These are phyloP conservation scores for Penicillium coprophilum DNA, from an alignment of 495 filamentous ascomycete genomes.

Conservation along the genomic window DNA sequence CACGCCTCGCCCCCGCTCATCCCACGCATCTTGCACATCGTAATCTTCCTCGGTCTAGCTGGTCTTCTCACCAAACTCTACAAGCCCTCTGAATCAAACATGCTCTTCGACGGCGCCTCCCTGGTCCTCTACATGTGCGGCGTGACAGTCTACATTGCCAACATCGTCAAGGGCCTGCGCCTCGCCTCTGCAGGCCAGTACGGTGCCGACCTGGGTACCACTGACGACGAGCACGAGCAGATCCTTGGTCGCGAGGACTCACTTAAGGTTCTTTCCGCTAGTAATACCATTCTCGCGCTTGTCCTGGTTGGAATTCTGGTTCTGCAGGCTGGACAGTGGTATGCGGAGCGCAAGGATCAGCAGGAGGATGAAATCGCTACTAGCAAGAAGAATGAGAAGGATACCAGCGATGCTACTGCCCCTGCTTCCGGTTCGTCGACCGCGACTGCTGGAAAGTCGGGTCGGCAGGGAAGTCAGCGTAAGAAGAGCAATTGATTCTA, in stretches of 20 bases:
- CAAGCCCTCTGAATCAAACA: conserved; percentile 85
- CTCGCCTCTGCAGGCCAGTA: conserved; percentile 63
- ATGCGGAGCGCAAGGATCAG: conserved; percentile 88
- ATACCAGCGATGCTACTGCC: conserved; percentile 16
- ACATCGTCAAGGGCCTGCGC: conserved; percentile 90
- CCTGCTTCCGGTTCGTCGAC: conserved; percentile 13
- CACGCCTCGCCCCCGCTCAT: conserved; percentile 87
- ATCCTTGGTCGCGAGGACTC: conserved; percentile 76
- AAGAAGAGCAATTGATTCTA: conserved; percentile 26
- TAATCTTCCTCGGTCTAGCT: conserved; percentile 80
- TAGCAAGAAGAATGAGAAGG: conserved; percentile 50
- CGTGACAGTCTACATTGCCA: conserved; percentile 86
- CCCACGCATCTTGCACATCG: conserved; percentile 88
- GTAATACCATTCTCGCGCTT: conserved; percentile 90
- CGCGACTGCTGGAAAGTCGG: conserved; percentile 17
- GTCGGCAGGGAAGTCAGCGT: conserved; percentile 25
- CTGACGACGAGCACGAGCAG: conserved; percentile 35
- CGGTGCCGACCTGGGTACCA: conserved; percentile 44
- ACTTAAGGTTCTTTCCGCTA: conserved; percentile 87
- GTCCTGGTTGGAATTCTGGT: conserved; percentile 88
- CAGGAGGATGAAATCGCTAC: conserved; percentile 68
- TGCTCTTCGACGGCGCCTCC: conserved; percentile 92
- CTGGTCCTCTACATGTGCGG: conserved; percentile 91
- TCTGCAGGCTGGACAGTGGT: conserved; percentile 97
- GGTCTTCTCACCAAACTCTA: conserved; percentile 94